Evolutionary conservation across 129 eudicot species (phyloP).

Genomic region (Deinandra increscens): DNA sequence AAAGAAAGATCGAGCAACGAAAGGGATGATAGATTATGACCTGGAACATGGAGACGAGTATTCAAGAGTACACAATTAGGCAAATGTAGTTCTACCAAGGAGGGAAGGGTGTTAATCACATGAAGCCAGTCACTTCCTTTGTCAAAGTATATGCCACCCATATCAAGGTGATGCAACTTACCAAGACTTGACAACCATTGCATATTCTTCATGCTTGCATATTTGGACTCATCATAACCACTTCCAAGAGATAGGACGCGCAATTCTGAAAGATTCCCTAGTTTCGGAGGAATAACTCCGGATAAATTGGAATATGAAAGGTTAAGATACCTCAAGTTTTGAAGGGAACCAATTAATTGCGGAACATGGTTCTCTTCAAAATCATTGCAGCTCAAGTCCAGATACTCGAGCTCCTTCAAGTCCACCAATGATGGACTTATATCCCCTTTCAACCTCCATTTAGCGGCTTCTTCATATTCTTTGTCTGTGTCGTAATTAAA

Average conservation of each 20-base stretch:
- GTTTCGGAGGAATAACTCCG: not conserved
- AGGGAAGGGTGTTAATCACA: not conserved
- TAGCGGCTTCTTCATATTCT: not conserved
- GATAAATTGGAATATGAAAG: not conserved
- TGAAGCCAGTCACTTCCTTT: not conserved
- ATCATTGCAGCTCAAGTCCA: too few species aligned
- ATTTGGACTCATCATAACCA: too few species aligned
- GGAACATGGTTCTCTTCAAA: not conserved
- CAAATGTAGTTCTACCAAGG: not conserved
- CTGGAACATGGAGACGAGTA: not conserved
- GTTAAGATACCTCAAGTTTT: conserved; percentile 1
- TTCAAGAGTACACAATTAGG: not conserved
- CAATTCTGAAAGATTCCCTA: not conserved
- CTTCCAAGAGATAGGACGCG: not conserved
- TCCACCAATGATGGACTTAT: not conserved
- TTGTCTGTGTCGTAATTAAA: not conserved
- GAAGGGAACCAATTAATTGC: not conserved
- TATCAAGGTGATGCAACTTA: not conserved
- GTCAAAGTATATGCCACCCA: not conserved
- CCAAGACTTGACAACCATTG: not conserved
- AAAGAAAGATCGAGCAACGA: not conserved
- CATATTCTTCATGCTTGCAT: not conserved
- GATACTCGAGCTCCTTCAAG: not conserved
- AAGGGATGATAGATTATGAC: not conserved
- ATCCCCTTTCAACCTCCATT: not conserved